Evolutionary conservation across 371 early-diverging fungal species (phyloP).

Genomic region (Funneliformis caledonium): DNA sequence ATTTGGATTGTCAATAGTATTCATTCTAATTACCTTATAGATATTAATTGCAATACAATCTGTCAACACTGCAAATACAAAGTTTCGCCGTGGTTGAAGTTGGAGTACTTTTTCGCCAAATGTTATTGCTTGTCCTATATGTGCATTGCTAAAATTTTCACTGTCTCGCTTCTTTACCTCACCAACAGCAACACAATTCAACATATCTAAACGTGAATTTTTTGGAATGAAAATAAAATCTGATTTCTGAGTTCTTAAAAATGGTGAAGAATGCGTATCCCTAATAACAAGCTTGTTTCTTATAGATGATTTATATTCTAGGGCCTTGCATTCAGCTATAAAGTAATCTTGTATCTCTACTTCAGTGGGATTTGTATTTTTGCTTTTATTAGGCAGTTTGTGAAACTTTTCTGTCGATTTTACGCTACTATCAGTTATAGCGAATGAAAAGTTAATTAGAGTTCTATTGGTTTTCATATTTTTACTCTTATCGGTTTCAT

Average conservation of each 20-base stretch:
- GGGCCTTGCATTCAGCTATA: not conserved
- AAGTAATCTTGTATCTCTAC: constrained; percentile 15
- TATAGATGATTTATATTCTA: not conserved
- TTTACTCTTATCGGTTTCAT: too few relatives aligned
- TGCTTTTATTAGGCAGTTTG: too few relatives aligned
- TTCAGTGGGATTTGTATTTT: not conserved
- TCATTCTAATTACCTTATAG: constrained; percentile 1
- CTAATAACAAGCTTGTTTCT: constrained; percentile 7
- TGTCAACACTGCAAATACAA: constrained; percentile 11
- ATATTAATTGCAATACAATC: constrained; percentile 6
- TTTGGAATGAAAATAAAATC: constrained; percentile 19
- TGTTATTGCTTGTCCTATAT: constrained; percentile 25
- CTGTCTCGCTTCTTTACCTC: not conserved
- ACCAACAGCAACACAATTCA: constrained; percentile 13
- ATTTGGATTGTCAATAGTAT: not conserved
- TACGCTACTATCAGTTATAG: too few relatives aligned
- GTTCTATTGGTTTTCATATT: too few relatives aligned
- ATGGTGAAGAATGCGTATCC: not conserved
- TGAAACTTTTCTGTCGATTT: too few relatives aligned
- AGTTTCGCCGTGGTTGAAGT: constrained; percentile 29
- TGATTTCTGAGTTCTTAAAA: constrained; percentile 17
- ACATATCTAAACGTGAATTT: constrained; percentile 10
- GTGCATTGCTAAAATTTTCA: constrained; percentile 6
- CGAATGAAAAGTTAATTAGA: too few relatives aligned
- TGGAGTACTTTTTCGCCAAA: constrained; percentile 32